A percentile compares a stretch with the other conserved stretches of the same genome.
These are phyloP conservation scores for Trichoderma asperellum DNA, from an alignment of 2,329 filamentous ascomycete species.

Conservation along the genomic window DNA sequence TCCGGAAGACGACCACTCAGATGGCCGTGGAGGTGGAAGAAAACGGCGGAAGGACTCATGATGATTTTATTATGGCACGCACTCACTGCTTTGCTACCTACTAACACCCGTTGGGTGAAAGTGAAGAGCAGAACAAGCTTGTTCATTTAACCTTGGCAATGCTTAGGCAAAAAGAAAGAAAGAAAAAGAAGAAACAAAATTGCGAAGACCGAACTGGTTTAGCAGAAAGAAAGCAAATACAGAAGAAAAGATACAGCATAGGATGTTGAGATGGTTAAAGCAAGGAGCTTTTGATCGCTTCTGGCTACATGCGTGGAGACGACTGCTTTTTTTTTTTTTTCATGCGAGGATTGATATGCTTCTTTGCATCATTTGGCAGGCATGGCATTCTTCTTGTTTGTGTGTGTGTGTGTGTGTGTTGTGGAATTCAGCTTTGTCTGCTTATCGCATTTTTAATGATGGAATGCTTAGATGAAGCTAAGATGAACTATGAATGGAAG, in stretches of 20 bases:
- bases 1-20: conserved; percentile 46
- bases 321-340: background rate
- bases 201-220: background rate
- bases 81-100: background rate
- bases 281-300: background rate
- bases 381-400: background rate
- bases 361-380: conserved; percentile 12
- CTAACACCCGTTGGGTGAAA: background rate
- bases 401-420: background rate
- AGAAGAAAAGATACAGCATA: background rate
- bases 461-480: background rate
- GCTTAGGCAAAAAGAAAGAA: background rate
- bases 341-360: background rate
- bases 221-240: background rate
- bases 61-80: background rate
- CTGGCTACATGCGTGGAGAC: background rate
- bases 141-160: background rate
- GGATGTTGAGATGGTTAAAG: background rate
- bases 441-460: background rate
- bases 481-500: background rate
- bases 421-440: conserved; percentile 3
- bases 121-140: background rate
- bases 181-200: background rate
- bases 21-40: conserved; percentile 37
- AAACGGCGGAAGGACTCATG: conserved; percentile 28